These are phyloP conservation scores for Dispira simplex DNA, from an alignment of 192 early-diverging fungal species.

Conservation along the genomic window DNA sequence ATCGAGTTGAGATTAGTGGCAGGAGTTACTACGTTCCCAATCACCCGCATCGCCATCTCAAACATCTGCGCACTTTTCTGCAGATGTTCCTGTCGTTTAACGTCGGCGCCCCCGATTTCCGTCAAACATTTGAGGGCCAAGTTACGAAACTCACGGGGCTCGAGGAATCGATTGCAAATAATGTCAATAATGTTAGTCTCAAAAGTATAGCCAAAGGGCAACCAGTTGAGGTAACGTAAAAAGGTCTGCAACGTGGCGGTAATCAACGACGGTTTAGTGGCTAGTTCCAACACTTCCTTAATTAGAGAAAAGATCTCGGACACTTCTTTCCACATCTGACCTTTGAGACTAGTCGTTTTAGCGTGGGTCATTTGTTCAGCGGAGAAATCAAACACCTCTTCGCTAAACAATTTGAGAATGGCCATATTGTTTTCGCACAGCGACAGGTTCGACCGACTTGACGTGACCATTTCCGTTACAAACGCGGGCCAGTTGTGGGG, in stretches of 20 bases:
- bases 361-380: constrained; percentile 96
- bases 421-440: constrained; percentile 99
- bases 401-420: constrained; percentile 93
- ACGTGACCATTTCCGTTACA: constrained; percentile 95
- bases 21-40: constrained; percentile 18
- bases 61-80: constrained; percentile 82
- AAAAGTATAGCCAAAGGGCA: constrained; percentile 96
- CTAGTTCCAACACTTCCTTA: constrained; percentile 85
- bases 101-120: constrained; percentile 81
- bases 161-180: constrained; percentile 69
- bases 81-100: constrained; percentile 58
- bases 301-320: constrained; percentile 91
- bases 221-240: constrained; percentile 95
- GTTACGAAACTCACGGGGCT: constrained; percentile 76
- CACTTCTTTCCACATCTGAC: constrained; percentile 90
- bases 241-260: constrained; percentile 86
- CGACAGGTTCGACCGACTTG: constrained; percentile 77
- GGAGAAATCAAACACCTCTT: constrained; percentile 99
- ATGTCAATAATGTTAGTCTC: constrained; percentile 83
- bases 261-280: constrained; percentile 78
- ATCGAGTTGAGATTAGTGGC: neutral
- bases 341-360: constrained; percentile 87
- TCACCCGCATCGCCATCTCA: constrained; percentile 49
- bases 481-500: constrained; percentile 98
- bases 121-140: constrained; percentile 92